These are phyloP conservation scores for Pisolithus marmoratus DNA, from an alignment of 768 basidiomycete genomes.

Conservation along the genomic window DNA sequence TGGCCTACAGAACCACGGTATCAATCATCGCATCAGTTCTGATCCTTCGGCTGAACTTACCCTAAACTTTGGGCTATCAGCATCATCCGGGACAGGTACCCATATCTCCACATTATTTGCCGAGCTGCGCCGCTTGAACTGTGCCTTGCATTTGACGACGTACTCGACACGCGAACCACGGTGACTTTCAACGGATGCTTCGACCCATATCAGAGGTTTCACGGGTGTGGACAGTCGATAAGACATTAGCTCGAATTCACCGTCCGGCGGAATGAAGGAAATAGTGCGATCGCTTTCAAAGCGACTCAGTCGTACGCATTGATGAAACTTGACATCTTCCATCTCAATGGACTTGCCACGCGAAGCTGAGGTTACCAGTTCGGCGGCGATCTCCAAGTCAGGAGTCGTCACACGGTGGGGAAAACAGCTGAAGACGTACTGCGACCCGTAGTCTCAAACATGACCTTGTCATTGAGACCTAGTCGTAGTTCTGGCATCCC, in stretches of 20 bases:
- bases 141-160: slow-evolving; percentile 92
- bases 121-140: slow-evolving; percentile 94
- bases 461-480: slow-evolving; percentile 98
- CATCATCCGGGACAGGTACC: slow-evolving; percentile 98
- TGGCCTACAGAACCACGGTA: slow-evolving; percentile 50
- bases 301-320: slow-evolving; percentile 93
- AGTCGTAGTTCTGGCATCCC: slow-evolving; percentile 99
- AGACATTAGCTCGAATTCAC: slow-evolving; percentile 98
- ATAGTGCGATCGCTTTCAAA: slow-evolving; percentile 99
- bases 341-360: slow-evolving; percentile 98
- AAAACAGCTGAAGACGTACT: slow-evolving; percentile 47
- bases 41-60: slow-evolving; percentile 33
- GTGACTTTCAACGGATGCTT: slow-evolving; percentile 93
- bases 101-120: slow-evolving; percentile 99
- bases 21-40: neutral
- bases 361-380: slow-evolving; percentile 46
- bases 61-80: slow-evolving; percentile 95
- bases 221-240: slow-evolving; percentile 96
- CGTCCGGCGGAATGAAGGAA: slow-evolving; percentile 98
- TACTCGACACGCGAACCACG: slow-evolving; percentile 92
- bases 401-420: too few species aligned
- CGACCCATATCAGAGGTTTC: slow-evolving; percentile 92
- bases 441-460: slow-evolving; percentile 97
- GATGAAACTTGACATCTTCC: slow-evolving; percentile 99
- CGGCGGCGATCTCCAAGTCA: neutral